Conservation (phyloP, 441 rosid genomes). For the Pelargonium citronellum region DNA sequence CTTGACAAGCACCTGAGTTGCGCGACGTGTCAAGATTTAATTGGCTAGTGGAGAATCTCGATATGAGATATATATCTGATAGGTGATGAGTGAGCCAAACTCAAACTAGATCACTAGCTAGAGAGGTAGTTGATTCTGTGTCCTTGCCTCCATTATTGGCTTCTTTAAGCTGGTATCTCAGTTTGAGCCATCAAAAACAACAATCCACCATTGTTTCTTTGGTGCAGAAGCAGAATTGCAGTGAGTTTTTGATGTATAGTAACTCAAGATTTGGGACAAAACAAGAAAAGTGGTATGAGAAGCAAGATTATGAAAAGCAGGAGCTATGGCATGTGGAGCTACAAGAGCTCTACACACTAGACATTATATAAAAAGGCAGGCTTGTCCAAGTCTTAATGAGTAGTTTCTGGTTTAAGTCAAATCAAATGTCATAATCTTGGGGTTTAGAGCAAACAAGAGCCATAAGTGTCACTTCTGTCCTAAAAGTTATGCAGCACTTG, state of each 20-base stretch:
- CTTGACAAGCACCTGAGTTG: neutral
- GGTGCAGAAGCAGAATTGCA: neutral
- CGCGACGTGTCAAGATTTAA: neutral
- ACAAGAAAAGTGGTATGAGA: neutral
- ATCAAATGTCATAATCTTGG: neutral
- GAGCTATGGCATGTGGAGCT: neutral
- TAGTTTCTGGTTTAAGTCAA: constrained; percentile 5
- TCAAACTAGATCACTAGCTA: neutral
- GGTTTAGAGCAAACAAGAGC: neutral
- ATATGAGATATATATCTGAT: neutral
- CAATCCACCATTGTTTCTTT: neutral
- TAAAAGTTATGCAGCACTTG: neutral
- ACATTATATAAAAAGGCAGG: neutral
- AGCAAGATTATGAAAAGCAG: neutral
- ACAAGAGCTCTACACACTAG: no score
- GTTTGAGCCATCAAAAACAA: no score
- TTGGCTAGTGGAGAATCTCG: neutral
- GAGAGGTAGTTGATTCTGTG: neutral
- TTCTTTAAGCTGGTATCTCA: no score
- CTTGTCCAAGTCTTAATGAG: neutral
- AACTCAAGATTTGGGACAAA: neutral
- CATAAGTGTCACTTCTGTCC: constrained; percentile 1
- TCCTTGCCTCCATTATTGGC: neutral
- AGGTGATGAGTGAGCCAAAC: neutral
- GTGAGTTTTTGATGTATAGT: neutral